A percentile compares a stretch with the other conserved stretches of the same genome.
Conservation (phyloP, 306 rosid species). For the Senna siamea region DNA sequence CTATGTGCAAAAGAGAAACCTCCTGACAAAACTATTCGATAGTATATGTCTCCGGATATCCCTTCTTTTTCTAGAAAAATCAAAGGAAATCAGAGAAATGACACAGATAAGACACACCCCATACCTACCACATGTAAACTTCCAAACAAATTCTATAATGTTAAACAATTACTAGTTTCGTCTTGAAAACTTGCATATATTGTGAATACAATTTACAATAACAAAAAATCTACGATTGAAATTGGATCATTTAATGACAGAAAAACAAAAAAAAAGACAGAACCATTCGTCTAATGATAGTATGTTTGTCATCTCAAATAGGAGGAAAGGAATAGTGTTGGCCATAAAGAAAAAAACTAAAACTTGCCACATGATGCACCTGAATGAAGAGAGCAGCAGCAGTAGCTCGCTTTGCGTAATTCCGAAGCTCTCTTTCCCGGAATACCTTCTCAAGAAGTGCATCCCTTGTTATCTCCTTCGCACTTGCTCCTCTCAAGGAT, state of each 20-base stretch:
- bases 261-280: neutral
- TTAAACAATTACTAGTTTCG: neutral
- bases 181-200: neutral
- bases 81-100: constrained; percentile 1
- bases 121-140: neutral
- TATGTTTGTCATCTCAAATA: neutral
- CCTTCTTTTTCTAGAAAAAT: constrained; percentile 19
- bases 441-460: constrained; percentile 86
- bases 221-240: neutral
- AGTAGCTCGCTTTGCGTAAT: constrained; percentile 76
- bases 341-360: neutral
- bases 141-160: neutral
- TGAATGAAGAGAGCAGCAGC: constrained; percentile 88
- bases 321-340: neutral
- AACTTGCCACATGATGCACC: constrained; percentile 45
- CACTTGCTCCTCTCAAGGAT: constrained; percentile 92
- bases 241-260: neutral
- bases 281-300: neutral
- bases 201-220: neutral
- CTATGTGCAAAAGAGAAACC: constrained; percentile 21
- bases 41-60: constrained; percentile 3
- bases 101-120: neutral
- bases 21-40: constrained; percentile 5
- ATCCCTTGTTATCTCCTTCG: constrained; percentile 93
- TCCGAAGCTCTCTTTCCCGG: constrained; percentile 87